These are phyloP conservation scores for Nakazawaea ernobii DNA, from an alignment of 805 yeast genomes.

Conservation along the genomic window DNA sequence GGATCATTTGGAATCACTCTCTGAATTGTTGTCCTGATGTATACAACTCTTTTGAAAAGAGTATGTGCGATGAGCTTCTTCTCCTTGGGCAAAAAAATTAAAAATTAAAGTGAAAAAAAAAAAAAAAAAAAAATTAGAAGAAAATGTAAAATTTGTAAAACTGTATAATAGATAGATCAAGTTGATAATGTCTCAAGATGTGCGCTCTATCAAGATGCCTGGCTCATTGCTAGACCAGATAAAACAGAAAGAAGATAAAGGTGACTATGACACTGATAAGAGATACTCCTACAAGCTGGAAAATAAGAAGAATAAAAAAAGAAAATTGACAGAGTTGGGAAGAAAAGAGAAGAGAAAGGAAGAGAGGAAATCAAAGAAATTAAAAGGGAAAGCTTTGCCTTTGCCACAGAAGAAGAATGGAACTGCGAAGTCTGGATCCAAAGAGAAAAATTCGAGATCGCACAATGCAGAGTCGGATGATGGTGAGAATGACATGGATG, in stretches of 20 bases:
- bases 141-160: background rate
- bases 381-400: constrained; percentile 12
- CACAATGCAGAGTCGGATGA: constrained; percentile 18
- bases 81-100: background rate
- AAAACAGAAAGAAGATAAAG: constrained; percentile 26
- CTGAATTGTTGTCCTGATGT: too few relatives aligned
- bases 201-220: constrained; percentile 35
- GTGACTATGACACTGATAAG: constrained; percentile 28
- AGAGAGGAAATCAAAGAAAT: constrained; percentile 29
- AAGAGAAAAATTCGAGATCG: constrained; percentile 15
- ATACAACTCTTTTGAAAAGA: too few relatives aligned
- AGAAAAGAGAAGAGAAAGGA: constrained; percentile 34
- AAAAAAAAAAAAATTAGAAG: background rate
- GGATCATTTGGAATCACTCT: too few relatives aligned
- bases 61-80: background rate
- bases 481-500: constrained; percentile 14
- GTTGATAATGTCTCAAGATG: constrained; percentile 1
- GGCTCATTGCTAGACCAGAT: constrained; percentile 37
- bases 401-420: constrained; percentile 1
- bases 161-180: background rate
- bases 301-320: constrained; percentile 18
- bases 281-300: constrained; percentile 18
- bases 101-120: background rate
- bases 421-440: constrained; percentile 20
- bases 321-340: constrained; percentile 16